Base-by-base conservation (phyloP, 495 filamentous ascomycete genomes). In the Pyrenopolyporus hunteri region DNA sequence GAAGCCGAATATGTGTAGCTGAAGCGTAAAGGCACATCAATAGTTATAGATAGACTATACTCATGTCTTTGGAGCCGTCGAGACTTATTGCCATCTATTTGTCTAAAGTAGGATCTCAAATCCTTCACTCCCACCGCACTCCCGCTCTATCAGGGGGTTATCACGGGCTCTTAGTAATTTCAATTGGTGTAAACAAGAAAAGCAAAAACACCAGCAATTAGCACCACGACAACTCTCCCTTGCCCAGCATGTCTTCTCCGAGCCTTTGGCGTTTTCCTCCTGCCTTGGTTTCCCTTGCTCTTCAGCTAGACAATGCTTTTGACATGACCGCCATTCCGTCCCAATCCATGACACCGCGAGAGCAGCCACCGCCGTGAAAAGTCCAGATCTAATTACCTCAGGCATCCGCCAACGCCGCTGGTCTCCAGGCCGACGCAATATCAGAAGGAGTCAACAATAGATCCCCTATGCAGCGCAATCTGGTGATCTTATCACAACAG, bases 131-230 rank as follows among this genome's bases (percentile, higher is more conserved):
- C 29, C 39, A 57, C 57, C n/a, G n/a, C n/a, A n/a, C 43, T n/a
- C 23, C 26, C n/a, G 26, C 35, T 25, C 26, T 47, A 47, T 57
- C 56, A 29, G 36, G 45, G 29, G 26, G 49, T 29, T 51, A 53
- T 44, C 36, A 36, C 22, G 26, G 29, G 29, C 36, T 43, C 26
- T 62, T 48, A 55, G 40, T 49, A 47, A 54, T 61, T 55, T 55
- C 29, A 49, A 54, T 54, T 29, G 6, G 28, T 49, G 36, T 20
- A 50, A 22, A 35, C 43, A 26, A 14, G 16, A 63, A 56, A 50
- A 56, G 23, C 8, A 46, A 50, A 37, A 42, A 9, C n/a, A 40
- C 13, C 14, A 22, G 32, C 13, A 29, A 9, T 50, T 36, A 51
- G 50, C 45, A 42, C 39, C 28, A 9, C 26, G 29, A 25, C 22